phyloP scores from a whole-genome alignment of 2,329 filamentous ascomycete genomes.

The Incumbomyces delicatus region DNA sequence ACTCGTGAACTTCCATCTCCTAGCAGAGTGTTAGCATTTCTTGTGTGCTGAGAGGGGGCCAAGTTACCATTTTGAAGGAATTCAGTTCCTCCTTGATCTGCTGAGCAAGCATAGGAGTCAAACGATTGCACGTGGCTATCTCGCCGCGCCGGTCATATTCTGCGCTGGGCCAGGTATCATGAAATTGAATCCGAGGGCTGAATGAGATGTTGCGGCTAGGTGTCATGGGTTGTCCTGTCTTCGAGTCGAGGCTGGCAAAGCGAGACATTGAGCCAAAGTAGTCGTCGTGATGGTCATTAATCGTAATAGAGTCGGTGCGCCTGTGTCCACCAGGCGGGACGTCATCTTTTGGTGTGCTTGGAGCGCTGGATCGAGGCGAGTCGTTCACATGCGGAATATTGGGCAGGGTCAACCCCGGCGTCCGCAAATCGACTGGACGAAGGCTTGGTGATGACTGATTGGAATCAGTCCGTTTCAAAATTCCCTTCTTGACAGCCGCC shows the following conservation, averaged over 20 bases:
- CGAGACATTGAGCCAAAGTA: conserved; percentile 64
- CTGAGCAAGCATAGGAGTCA: conserved; percentile 93
- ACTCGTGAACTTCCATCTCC: conserved; percentile 99
- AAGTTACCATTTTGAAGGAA: conserved; percentile 92
- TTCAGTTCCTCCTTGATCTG: conserved; percentile 99
- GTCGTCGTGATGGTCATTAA: conserved; percentile 93
- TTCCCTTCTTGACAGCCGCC: conserved; percentile 87
- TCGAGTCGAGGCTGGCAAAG: conserved; percentile 59
- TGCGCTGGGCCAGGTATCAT: conserved; percentile 90
- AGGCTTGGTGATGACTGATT: conserved; percentile 61
- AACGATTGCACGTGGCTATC: conserved; percentile 91
- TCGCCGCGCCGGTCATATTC: conserved; percentile 96
- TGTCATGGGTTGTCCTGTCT: conserved; percentile 64
- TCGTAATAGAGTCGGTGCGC: conserved; percentile 59
- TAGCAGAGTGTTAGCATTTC: conserved; percentile 29
- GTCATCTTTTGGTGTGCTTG: conserved; percentile 73
- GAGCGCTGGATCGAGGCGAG: conserved; percentile 74
- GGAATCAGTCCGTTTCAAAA: conserved; percentile 69
- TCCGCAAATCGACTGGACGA: conserved; percentile 48
- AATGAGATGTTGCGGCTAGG: conserved; percentile 64
- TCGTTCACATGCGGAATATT: conserved; percentile 57
- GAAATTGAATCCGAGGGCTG: conserved; percentile 85
- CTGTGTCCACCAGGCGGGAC: conserved; percentile 48
- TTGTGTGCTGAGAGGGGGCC: conserved; percentile 30
- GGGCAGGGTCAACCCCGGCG: conserved; percentile 48